Evolutionary conservation across 306 rosid species (phyloP), one percentile per base, ranked within the genome.

Genomic region (Notholithocarpus densiflorus): DNA sequence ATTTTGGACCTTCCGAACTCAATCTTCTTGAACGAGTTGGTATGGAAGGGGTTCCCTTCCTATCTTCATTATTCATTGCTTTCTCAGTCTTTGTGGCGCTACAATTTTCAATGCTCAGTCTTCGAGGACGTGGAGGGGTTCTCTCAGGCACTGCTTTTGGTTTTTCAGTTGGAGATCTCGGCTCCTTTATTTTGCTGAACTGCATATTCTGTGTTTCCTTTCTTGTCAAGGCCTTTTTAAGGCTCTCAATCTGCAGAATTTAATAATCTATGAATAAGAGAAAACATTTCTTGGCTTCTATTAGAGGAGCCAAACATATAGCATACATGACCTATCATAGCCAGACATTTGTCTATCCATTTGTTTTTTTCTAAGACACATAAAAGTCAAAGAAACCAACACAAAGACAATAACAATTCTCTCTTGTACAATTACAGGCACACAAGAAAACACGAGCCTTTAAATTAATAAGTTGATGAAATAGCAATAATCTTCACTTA

Each of bases 1-100:
- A 75, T 82, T 74, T 89, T 43, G 94, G 78, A 69, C 98, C 98
- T 86, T 95, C 99, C 81, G 91, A 83, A 80, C 98, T 93, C 73
- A 81, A 77, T 76, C 99, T 90, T 81, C 97, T 90, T 4, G 84
- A 71, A 57, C 87, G 93, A 19, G 86, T 88, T 29, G 87, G 74
- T 12, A 77, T 14, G 45, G 84, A 57, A 5, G 95, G 91, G 3
- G 72, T 55, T 76, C 84, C 88, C 81, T 79, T 88, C 73, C 74
- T 85, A 62, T 83, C 88, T 70, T 86, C 87, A 45, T 59, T 61
- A 59, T 77, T 86, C 83, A 54, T 69, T 15, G 79, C 59, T 64
- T 80, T 87, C 27, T 84, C 94, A 4, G 73, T 69, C 87, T 85
- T 92, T 71, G 48, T n/a, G 18, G 53, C 18, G 24, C 82, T 87